Percentiles rank a stretch among this genome's conserved stretches.
phyloP scores from a whole-genome alignment of 306 rosid genomes.

The Astragalus membranaceus region DNA sequence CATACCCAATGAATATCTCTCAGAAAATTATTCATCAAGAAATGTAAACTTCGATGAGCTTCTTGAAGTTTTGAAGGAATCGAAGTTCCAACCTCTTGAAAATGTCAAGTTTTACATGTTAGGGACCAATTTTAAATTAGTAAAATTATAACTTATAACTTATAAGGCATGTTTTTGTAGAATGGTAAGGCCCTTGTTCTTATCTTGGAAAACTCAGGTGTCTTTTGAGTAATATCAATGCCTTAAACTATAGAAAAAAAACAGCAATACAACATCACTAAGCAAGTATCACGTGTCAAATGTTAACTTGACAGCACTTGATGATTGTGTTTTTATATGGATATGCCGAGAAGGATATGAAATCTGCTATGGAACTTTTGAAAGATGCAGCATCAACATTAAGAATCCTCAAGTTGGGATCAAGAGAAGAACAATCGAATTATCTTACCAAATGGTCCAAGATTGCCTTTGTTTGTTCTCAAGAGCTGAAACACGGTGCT shows the following conservation, averaged over 20 bases:
- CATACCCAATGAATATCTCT: constrained; percentile 33
- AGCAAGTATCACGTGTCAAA: too few relatives aligned
- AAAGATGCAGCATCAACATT: constrained; percentile 50
- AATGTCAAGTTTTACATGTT: background rate
- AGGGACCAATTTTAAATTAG: too few relatives aligned
- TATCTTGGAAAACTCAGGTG: too few relatives aligned
- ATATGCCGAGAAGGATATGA: constrained; percentile 68
- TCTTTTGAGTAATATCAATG: too few relatives aligned
- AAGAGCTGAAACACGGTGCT: constrained; percentile 80
- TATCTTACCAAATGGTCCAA: constrained; percentile 65
- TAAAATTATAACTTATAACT: too few relatives aligned
- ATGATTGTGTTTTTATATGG: constrained; percentile 25
- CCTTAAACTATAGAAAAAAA: too few relatives aligned
- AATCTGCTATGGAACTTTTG: constrained; percentile 63
- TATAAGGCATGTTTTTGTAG: too few relatives aligned
- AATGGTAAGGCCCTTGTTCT: too few relatives aligned
- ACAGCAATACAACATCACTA: too few relatives aligned
- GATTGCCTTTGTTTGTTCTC: constrained; percentile 50
- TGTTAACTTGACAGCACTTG: constrained; percentile 21
- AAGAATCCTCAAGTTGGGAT: constrained; percentile 56
- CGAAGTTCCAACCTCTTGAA: constrained; percentile 42
- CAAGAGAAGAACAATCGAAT: constrained; percentile 56
- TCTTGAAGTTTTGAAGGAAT: constrained; percentile 51
- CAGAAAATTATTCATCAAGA: constrained; percentile 43
- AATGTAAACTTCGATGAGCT: constrained; percentile 35